Conservation (phyloP, 352 stramenopile species). For the Globisporangium sylvaticum region DNA sequence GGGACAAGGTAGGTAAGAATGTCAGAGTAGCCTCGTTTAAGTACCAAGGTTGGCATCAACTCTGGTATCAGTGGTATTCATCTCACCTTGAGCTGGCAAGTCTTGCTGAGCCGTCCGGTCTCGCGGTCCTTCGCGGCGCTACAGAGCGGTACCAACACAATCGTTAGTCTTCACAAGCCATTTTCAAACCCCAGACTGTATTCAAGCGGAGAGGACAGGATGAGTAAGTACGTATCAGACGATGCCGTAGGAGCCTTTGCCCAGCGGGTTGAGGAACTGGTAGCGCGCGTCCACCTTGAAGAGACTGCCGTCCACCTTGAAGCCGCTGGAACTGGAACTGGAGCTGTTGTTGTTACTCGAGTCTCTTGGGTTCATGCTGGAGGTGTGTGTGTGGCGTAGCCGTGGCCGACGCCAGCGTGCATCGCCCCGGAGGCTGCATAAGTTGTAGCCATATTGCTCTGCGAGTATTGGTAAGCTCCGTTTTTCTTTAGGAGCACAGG, state of each 20-base stretch:
- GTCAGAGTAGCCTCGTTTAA: not conserved
- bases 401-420: not conserved
- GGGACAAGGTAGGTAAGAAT: not conserved
- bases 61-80: not conserved
- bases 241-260: constrained; percentile 90
- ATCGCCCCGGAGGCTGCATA: not conserved
- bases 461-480: not conserved
- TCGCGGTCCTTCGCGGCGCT: constrained; percentile 74
- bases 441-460: not conserved
- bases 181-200: too few species aligned
- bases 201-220: too few species aligned
- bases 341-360: constrained; percentile 3
- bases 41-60: not conserved
- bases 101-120: constrained; percentile 70
- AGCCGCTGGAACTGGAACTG: constrained; percentile 19
- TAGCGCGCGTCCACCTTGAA: constrained; percentile 86
- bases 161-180: too few species aligned
- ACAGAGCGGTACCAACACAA: too few species aligned
- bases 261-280: constrained; percentile 83
- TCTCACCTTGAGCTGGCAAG: constrained; percentile 61
- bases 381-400: not conserved
- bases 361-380: not conserved
- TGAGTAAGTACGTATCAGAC: too few species aligned
- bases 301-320: constrained; percentile 78
- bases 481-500: not conserved